These are phyloP conservation scores for Gastrolobium bilobum DNA, from an alignment of 306 rosid species.

Conservation along the genomic window DNA sequence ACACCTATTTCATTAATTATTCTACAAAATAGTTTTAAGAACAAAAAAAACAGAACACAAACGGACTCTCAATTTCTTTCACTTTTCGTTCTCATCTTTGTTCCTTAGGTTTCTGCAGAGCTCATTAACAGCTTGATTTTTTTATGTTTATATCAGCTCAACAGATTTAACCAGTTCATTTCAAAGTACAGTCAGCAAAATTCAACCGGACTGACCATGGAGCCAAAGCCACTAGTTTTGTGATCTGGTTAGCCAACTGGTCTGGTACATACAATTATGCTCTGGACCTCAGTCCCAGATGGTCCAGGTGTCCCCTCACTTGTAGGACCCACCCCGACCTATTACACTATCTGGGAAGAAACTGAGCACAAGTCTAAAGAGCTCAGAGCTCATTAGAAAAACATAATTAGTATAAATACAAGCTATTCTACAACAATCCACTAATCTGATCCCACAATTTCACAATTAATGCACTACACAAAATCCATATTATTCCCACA, in stretches of 20 bases:
- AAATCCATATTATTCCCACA: constrained; percentile 13
- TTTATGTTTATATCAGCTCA: not conserved
- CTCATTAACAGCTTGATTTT: not conserved
- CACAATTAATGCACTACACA: constrained; percentile 4
- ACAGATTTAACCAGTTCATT: not conserved
- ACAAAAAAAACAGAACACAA: too few species aligned
- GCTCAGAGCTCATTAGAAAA: not conserved
- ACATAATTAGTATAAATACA: constrained; percentile 15
- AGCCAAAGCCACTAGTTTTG: not conserved
- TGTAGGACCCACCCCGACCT: constrained; percentile 14
- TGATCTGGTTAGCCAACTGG: not conserved
- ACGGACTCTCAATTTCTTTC: not conserved
- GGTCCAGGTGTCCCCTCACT: not conserved
- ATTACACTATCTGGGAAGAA: constrained; percentile 16
- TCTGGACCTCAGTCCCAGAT: not conserved
- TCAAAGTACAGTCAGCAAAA: not conserved
- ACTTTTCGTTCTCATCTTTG: not conserved
- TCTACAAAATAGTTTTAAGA: too few species aligned
- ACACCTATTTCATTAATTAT: too few species aligned
- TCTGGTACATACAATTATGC: constrained; percentile 12
- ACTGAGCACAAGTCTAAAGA: not conserved
- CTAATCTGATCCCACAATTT: constrained; percentile 12
- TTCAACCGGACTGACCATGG: not conserved
- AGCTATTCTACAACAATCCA: constrained; percentile 27
- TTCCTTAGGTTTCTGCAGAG: not conserved